phyloP scores from a whole-genome alignment of 257 asterid species.

The Penstemon eatonii region DNA sequence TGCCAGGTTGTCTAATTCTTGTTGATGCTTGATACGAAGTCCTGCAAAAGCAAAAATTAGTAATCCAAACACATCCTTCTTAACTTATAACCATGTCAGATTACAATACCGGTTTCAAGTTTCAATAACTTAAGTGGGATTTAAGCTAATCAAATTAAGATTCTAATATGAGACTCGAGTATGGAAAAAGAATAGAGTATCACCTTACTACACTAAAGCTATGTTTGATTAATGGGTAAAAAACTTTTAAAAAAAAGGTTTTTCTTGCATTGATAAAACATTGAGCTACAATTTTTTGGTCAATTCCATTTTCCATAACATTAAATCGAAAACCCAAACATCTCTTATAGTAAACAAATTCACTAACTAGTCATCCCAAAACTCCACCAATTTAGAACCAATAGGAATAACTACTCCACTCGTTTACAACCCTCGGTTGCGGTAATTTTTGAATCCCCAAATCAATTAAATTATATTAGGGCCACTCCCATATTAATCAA shows the following conservation, averaged over 20 bases:
- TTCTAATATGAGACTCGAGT: background rate
- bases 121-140: background rate
- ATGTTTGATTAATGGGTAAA: too few relatives aligned
- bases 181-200: background rate
- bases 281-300: too few relatives aligned
- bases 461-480: slow-evolving; percentile 19
- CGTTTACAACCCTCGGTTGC: background rate
- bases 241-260: too few relatives aligned
- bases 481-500: slow-evolving; percentile 15
- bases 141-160: background rate
- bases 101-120: background rate
- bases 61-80: background rate
- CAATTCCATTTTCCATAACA: too few relatives aligned
- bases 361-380: slow-evolving; percentile 11
- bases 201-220: too few relatives aligned
- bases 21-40: slow-evolving; percentile 52
- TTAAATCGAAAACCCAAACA: too few relatives aligned
- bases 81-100: background rate
- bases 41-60: slow-evolving; percentile 37
- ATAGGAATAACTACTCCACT: slow-evolving; percentile 4
- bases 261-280: too few relatives aligned
- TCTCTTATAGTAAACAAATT: background rate
- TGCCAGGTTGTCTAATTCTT: slow-evolving; percentile 56
- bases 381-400: background rate
- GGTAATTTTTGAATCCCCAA: background rate